Base-by-base conservation (phyloP, 305 asterid species). In the Fraxinus nigra region DNA sequence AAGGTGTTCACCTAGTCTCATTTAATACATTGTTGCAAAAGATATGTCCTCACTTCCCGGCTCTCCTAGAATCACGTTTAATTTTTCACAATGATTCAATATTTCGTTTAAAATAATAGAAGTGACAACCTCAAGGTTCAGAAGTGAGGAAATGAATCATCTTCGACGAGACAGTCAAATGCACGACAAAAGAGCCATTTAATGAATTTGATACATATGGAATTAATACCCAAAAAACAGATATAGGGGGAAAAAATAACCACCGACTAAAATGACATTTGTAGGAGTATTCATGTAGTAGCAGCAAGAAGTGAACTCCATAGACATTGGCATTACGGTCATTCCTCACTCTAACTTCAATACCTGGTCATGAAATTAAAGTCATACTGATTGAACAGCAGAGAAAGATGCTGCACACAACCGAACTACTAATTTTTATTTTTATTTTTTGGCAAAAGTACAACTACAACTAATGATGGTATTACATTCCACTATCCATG, bases 111-210 rank as follows among this genome's bases (percentile, higher is more conserved):
- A 5, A 13, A 30, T 69, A 32, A 35, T 43, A 46, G 20, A 46
- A 32, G 22, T 69, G 37, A 54, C 16, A 30, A 7, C 56, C 30
- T 35, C 63, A 34, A 51, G 63, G 48, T 18, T 79, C 69, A 76
- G 72, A 26, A 84, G 70, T 13, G 43, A 46, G 33, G 33, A 59
- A 11, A 59, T 72, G 54, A 82, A 22, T 77, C 82, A 78, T 43
- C 86, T 38, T 82, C 79, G 10, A 82, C 5, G 0, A 26, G 37
- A 81, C 34, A 48, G 59, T 33, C 48, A 75, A 76, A 81, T 46
- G 75, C 72, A 80, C 20, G n/a, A 67, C 10, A 75, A 38, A 46
- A 51, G 9, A 32, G 33, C 65, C 37, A 5, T 70, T 72, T 43
- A 63, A 13, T 63, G 77, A 78, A 78, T 26, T 24, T 22, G 8